Base-by-base conservation (phyloP, 177 flowering plant genomes). In the Tripterygium wilfordii region DNA sequence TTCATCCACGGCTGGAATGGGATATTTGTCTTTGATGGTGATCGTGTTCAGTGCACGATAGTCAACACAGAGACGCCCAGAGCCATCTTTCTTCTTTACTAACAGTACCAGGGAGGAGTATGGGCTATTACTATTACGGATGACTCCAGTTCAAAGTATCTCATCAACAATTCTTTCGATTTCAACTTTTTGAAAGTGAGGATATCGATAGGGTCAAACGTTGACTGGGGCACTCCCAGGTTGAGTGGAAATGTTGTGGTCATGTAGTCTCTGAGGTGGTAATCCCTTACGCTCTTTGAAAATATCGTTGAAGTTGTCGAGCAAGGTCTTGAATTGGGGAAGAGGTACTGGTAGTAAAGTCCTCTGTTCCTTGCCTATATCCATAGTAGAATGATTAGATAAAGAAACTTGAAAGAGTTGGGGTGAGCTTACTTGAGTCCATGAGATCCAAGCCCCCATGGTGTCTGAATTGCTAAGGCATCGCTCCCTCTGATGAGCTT, bases 81-180 rank as follows among this genome's bases (percentile, higher is more conserved):
- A n/a, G n/a, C 35, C 43, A 26, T 50, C 54, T n/a, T 37, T 50
- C 16, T 55, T 29, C 28, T 31, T 39, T 20, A 48, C 30, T 8
- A 39, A 32, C 5, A 46, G 14, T 3, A 29, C 25, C 1, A 10
- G 60, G 12, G 36, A 24, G 5, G 45, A 25, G 12, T 12, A 56
- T 5, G 60, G 32, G 25, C 28, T 46, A 8, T 1, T 30, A 24
- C 60, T 47, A 6, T 37, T 38, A 21, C 30, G 6, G 8, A 38
- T 38, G 3, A 40, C 19, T 12, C 53, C 46, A 1, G 6, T 21
- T 1, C n/a, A 19, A 2, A 46, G 12, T 31, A 47, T 24, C 9
- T 46, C 45, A 4, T 10, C 1, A 2, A 56, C 38, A 2, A 45
- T 1, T 5, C 22, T 27, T 22, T 56, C 54, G 9, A 50, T 50